Evolutionary conservation across 192 early-diverging fungal genomes (phyloP), one percentile per base, ranked within the genome.

Genomic region (Podila horticola): DNA sequence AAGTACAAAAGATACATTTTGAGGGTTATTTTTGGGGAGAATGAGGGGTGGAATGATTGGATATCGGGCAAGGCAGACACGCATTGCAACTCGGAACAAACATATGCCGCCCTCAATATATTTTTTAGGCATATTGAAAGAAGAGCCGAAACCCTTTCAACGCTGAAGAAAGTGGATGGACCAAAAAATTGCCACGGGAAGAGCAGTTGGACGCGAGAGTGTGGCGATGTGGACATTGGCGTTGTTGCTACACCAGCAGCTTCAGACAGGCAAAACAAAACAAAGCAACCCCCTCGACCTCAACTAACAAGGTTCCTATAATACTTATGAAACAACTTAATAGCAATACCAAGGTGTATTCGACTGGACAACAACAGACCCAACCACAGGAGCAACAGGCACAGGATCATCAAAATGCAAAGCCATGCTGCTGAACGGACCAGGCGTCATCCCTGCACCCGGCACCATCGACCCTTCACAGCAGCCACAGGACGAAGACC

Each of bases 301-400:
- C 20, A 28, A 10, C 41, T 45, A 45, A 45, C 41, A 31, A 45
- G 20, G 29, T 8, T 0, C 26, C 49, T 6, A 3, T n/a, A n/a
- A n/a, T n/a, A n/a, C 9, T 22, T 26, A 36, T 15, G 22, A 17
- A 28, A 5, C 28, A n/a, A 13, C 6, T 26, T n/a, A 12, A 55
- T 65, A 81, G 77, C 77, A 81, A 81, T 81, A 60, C 31, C 71
- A 69, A 59, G 77, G 66, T 12, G 64, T 55, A 2, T 81, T 81
- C 28, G 71, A 69, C 17, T 81, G 77, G 77, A 59, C 52, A 3
- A 67, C 62, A 19, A 5, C 41, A 9, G 66, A 81, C 22, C 31
- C 70, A 5, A 41, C 70, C 3, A 73, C 77, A 7, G 77, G 77
- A 49, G 55, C 31, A 7, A 31, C 36, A 19, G 1, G 22, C 2